Evolutionary conservation across 2,329 filamentous ascomycete genomes (phyloP).

Genomic region (Alternaria triticina): DNA sequence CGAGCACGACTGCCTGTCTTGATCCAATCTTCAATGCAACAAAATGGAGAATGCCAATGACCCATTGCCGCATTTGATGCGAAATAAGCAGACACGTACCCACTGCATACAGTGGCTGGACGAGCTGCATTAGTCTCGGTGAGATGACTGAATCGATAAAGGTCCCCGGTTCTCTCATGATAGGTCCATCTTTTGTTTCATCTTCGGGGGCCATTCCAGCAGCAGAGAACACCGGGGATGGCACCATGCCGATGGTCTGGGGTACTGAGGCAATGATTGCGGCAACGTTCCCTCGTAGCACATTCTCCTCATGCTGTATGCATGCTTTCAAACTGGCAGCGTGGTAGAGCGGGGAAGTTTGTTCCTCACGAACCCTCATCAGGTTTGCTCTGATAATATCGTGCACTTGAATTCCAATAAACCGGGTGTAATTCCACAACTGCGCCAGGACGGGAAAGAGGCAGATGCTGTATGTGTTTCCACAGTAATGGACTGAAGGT

Average conservation of each 20-base stretch:
- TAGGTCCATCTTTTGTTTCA: background rate
- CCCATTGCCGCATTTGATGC: constrained; percentile 26
- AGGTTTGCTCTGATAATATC: constrained; percentile 29
- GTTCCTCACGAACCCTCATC: constrained; percentile 12
- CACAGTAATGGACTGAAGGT: constrained; percentile 22
- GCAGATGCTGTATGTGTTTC: constrained; percentile 38
- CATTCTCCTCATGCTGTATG: constrained; percentile 13
- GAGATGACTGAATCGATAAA: constrained; percentile 26
- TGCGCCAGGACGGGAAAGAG: constrained; percentile 37
- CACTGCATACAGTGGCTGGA: constrained; percentile 35
- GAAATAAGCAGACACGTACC: constrained; percentile 21
- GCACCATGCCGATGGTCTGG: constrained; percentile 38
- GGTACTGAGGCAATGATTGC: constrained; percentile 34
- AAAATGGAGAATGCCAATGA: constrained; percentile 28
- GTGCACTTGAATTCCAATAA: constrained; percentile 32
- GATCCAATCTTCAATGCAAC: constrained; percentile 33
- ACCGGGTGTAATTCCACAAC: constrained; percentile 41
- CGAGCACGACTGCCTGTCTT: constrained; percentile 33
- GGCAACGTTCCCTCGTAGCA: constrained; percentile 16
- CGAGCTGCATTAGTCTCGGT: constrained; percentile 34
- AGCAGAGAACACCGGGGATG: constrained; percentile 22
- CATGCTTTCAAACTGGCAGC: constrained; percentile 5
- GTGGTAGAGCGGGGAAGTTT: constrained; percentile 21
- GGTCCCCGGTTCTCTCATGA: constrained; percentile 18
- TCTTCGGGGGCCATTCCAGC: background rate